Evolutionary conservation across 805 yeast species (phyloP).

Genomic region (Lipomyces sp.): DNA sequence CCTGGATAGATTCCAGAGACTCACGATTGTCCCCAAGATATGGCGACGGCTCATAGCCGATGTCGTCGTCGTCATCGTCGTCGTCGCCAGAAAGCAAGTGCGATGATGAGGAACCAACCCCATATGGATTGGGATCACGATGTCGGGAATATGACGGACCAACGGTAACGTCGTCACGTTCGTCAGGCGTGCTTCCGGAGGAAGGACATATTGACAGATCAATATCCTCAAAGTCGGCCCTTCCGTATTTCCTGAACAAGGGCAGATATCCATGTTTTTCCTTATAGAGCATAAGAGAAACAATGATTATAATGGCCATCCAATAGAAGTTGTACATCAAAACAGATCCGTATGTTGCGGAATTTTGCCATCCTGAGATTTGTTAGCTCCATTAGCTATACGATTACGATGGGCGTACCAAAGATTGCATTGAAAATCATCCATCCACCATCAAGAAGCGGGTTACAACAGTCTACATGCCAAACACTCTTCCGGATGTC

Average conservation of each 20-base stretch:
- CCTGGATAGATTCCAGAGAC: neutral
- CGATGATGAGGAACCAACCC: neutral
- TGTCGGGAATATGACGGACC: neutral
- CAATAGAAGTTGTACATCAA: constrained; percentile 88
- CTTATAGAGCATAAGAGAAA: constrained; percentile 73
- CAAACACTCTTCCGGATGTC: constrained; percentile 79
- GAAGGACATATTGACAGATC: neutral
- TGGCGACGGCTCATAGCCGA: neutral
- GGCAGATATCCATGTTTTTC: constrained; percentile 66
- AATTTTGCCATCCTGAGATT: constrained; percentile 74
- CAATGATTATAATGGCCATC: constrained; percentile 63
- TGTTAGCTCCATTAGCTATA: neutral
- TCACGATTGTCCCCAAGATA: neutral
- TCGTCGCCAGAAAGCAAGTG: neutral
- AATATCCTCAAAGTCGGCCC: neutral
- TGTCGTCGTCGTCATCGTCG: neutral
- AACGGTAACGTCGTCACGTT: neutral
- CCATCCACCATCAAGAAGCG: constrained; percentile 92
- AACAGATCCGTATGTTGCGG: constrained; percentile 93
- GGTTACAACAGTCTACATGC: constrained; percentile 98
- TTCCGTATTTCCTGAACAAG: constrained; percentile 13
- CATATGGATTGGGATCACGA: neutral
- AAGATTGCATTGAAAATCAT: constrained; percentile 91
- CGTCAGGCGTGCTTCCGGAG: neutral
- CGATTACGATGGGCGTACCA: constrained; percentile 50